Base-by-base conservation (phyloP, 192 early-diverging fungal genomes). In the Coemansia sp. region DNA sequence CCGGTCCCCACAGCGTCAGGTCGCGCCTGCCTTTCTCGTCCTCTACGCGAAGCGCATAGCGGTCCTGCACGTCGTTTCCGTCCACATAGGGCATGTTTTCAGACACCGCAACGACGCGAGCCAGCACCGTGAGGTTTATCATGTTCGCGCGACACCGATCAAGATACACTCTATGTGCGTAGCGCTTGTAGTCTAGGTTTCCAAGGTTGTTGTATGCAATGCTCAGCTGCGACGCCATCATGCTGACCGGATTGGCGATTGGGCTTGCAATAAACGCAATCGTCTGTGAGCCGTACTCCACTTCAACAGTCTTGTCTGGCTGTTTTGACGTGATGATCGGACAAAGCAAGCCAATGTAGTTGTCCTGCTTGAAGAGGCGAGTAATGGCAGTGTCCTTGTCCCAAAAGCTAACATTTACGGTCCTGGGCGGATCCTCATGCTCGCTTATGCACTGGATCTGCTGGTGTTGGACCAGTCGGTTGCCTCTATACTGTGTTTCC, bases 271-370 rank as follows among this genome's bases (percentile, higher is more conserved):
- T 34, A 50, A 82, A 82, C 0, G 71, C 52, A 22, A 82, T 73
- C 10, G 80, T 82, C 58, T 71, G 67, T 6, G 58, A 10, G 20
- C 80, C 80, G 36, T 68, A 76, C 19, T 70, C 70, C 36, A 64
- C 52, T 14, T 65, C 47, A 17, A 41, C 17, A 3, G 42, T 19
- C 9, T 31, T 45, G 23, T 30, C 64, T 13, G 70, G 25, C 15
- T 17, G 28, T 14, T 47, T 23, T 17, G 50, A n/a, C 5, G 9
- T 41, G 15, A 65, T 34, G 7, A 45, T 40, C 0, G 75, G 65
- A 29, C 75, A 78, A 36, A 78, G 45, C 11, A 78, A 48, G 3
- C 75, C 75, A 11, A 78, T 61, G 50, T 65, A 72, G 56, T 65
- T 67, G 38, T 52, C 70, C 23, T 44, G 47, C n/a, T 63, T 64